Evolutionary conservation across 176 grass and related monocot species (phyloP), one percentile per base, ranked within the genome.

Genomic region (Secale cereale): DNA sequence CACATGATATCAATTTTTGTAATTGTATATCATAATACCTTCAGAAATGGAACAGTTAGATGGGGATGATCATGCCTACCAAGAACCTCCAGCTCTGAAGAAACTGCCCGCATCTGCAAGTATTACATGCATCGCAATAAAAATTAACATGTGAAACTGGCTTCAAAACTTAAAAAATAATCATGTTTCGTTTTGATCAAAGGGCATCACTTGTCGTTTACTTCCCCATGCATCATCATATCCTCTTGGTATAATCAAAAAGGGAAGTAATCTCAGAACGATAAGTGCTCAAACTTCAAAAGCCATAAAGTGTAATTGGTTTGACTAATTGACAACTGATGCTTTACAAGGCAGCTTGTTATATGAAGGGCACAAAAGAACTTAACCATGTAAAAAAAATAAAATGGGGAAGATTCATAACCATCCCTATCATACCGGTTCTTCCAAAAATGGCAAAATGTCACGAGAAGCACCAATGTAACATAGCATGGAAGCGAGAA

Each of bases 371-470:
- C 30, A 78, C 39, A 65, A 25, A 48, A 50, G 40, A 40, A 52
- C 40, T 23, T 7, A 12, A 6, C 26, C 37, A 74, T 75, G 74
- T 82, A 4, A 62, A 48, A 84, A 65, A 89, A 48, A 56, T 64
- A 33, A 63, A 82, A 91, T 40, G 59, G 33, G 29, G 31, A 50
- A 86, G 7, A 86, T 75, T 74, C 59, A 60, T 50, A 84, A 41
- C 54, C 40, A 45, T 39, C 43, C 25, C 72, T 73, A 71, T 35
- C 83, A 88, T 98, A 98, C 96, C 88, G 93, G 93, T 80, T 98
- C 96, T 86, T 95, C 96, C 86, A 98, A 78, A 76, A 98, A 91
- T 76, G 96, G 93, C 59, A 98, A 85, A 88, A 98, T 93, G 85
- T 95, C 93, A 87, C 20, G 88, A 87, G 96, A 92, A 90, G 93